Conservation (phyloP, 1,284 basidiomycete genomes). For the Rhizoctonia solani region DNA sequence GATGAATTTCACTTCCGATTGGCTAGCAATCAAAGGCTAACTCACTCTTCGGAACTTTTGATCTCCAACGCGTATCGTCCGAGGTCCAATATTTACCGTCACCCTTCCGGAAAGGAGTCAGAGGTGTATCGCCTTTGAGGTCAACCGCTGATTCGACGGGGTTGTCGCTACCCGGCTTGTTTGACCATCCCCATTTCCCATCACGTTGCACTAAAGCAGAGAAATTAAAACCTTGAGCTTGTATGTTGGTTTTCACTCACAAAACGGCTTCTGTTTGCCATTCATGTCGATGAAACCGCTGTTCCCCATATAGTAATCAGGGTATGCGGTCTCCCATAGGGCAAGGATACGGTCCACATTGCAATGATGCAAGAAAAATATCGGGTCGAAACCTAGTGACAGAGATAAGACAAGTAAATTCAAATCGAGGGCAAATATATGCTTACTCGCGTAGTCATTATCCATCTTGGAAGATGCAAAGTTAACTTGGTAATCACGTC, state of each 20-base stretch:
- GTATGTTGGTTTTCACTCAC: no score
- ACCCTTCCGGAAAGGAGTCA: conserved; percentile 36
- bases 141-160: background rate
- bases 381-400: conserved; percentile 35
- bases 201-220: no score
- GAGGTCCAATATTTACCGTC: conserved; percentile 36
- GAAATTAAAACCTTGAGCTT: no score
- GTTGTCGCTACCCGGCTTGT: no score
- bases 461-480: background rate
- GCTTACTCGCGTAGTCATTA: background rate
- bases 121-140: conserved; percentile 15
- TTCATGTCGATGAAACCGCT: conserved; percentile 22
- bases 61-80: background rate
- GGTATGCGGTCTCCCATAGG: conserved; percentile 37
- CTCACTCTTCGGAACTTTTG: no score
- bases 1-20: no score
- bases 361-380: conserved; percentile 38
- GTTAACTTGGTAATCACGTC: no score
- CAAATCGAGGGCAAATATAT: background rate
- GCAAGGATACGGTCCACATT: conserved; percentile 37
- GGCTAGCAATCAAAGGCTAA: no score
- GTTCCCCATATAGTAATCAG: conserved; percentile 24
- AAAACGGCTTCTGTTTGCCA: no score
- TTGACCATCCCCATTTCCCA: no score
- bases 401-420: background rate